Conservation (phyloP, 2,329 filamentous ascomycete species). For the Fusarium falciforme region DNA sequence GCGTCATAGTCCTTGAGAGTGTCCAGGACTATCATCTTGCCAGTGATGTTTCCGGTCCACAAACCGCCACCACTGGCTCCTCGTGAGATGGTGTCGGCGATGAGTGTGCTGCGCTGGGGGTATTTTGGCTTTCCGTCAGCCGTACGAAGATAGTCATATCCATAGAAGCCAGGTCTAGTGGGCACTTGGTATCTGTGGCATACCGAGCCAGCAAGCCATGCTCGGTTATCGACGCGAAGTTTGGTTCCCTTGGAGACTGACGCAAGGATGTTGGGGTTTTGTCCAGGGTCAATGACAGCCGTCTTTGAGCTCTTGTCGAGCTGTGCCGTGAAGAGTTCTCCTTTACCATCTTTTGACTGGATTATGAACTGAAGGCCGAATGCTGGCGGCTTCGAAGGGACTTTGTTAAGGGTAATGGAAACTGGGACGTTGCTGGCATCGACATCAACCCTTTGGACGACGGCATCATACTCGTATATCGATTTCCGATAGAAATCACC, state of each 20-base stretch:
- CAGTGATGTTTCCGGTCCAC: slow-evolving; percentile 22
- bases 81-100: background rate
- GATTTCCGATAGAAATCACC: background rate
- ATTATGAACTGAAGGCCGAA: background rate
- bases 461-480: background rate
- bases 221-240: slow-evolving; percentile 15
- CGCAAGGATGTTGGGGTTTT: background rate
- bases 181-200: slow-evolving; percentile 33
- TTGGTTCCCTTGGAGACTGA: background rate
- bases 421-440: background rate
- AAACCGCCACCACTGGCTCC: background rate
- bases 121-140: background rate
- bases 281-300: background rate
- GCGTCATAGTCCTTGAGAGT: slow-evolving; percentile 38
- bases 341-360: background rate
- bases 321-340: background rate
- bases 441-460: background rate
- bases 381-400: background rate
- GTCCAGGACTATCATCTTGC: slow-evolving; percentile 38
- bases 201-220: slow-evolving; percentile 12
- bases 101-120: background rate
- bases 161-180: slow-evolving; percentile 2
- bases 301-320: background rate
- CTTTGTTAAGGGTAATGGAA: background rate
- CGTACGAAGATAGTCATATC: background rate